These are phyloP conservation scores for Melanomma pulvis-pyrius DNA, from an alignment of 495 filamentous ascomycete genomes.

Conservation along the genomic window DNA sequence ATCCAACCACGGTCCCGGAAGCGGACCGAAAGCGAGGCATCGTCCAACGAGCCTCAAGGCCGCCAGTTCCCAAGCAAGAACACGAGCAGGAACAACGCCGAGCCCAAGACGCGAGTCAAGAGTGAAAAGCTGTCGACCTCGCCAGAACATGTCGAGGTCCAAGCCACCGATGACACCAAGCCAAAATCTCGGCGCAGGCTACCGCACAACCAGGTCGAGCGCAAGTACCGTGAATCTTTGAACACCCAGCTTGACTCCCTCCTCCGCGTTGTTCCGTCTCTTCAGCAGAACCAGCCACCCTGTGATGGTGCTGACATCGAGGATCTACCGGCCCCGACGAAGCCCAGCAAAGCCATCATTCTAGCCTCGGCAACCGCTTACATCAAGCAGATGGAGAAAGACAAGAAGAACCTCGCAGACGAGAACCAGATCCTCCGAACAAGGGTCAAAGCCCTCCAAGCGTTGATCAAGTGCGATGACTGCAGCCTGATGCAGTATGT, in stretches of 20 bases:
- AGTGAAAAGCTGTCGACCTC: conserved; percentile 22
- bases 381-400: conserved; percentile 43
- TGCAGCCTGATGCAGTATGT: conserved; percentile 42
- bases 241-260: conserved; percentile 42
- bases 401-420: conserved; percentile 30
- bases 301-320: conserved; percentile 38
- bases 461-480: conserved; percentile 43
- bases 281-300: conserved; percentile 31
- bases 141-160: conserved; percentile 6
- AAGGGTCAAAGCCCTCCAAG: conserved; percentile 37
- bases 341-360: conserved; percentile 41
- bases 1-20: conserved; percentile 35
- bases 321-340: conserved; percentile 36
- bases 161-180: conserved; percentile 16
- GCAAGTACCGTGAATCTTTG: conserved; percentile 40
- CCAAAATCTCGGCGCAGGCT: conserved; percentile 34
- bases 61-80: conserved; percentile 27
- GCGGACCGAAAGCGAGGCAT: conserved; percentile 35
- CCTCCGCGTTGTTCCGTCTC: conserved; percentile 35
- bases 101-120: conserved; percentile 10
- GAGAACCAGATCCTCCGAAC: conserved; percentile 35
- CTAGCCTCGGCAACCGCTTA: conserved; percentile 39
- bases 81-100: conserved; percentile 11
- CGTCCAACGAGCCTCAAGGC: conserved; percentile 27
- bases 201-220: conserved; percentile 43